A percentile compares a stretch with the other conserved stretches of the same genome.
phyloP scores from a whole-genome alignment of 2,329 filamentous ascomycete genomes.

The Botryotinia globosa region DNA sequence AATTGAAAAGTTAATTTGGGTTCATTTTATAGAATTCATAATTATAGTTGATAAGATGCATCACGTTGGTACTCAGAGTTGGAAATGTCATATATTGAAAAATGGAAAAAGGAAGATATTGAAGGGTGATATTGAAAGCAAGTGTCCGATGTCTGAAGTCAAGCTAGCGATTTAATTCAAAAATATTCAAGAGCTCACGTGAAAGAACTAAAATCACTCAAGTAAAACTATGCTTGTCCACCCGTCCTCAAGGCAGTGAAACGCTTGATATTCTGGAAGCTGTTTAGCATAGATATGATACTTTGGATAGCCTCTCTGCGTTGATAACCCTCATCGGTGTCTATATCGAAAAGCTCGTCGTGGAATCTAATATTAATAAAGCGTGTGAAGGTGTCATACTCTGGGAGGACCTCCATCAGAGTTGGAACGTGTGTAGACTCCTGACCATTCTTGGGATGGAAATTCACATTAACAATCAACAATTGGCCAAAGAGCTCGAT shows the following conservation, averaged over 20 bases:
- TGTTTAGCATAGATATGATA: not conserved
- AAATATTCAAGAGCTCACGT: not conserved
- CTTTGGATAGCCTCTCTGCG: not conserved
- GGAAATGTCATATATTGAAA: not conserved
- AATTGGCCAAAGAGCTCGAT: not conserved
- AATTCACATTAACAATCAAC: not conserved
- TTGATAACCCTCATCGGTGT: not conserved
- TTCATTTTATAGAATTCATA: not conserved
- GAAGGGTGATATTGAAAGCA: too few relatives aligned
- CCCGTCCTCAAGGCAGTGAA: not conserved
- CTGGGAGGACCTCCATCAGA: not conserved
- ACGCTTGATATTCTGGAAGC: not conserved
- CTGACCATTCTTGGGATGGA: not conserved
- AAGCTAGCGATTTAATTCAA: not conserved
- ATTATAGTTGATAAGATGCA: rapidly evolving
- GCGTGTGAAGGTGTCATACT: not conserved
- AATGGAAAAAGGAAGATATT: not conserved
- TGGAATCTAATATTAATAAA: not conserved
- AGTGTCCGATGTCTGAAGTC: not conserved
- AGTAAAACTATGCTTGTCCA: not conserved
- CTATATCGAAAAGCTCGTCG: not conserved
- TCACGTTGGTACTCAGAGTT: not conserved
- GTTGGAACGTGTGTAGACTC: not conserved
- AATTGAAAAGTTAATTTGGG: not conserved
- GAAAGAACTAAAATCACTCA: not conserved